Evolutionary conservation across 192 early-diverging fungal species (phyloP).

Genomic region (Mortierella claussenii): DNA sequence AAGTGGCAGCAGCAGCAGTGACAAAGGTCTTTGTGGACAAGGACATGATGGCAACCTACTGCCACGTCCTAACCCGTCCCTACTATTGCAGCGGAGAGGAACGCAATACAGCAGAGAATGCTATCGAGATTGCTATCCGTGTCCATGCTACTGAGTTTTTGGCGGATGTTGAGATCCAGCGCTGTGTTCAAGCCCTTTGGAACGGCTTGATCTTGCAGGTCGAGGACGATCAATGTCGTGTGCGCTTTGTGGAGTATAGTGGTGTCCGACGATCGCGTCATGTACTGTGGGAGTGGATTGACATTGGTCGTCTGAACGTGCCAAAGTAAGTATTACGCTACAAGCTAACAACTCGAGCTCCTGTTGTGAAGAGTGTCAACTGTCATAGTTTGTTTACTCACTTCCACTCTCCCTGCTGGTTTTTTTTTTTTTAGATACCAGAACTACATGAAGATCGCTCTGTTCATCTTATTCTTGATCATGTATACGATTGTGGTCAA

Average conservation of each 20-base stretch:
- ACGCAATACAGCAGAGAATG: conserved; percentile 36
- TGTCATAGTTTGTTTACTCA: too few relatives aligned
- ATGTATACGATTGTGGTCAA: conserved; percentile 50
- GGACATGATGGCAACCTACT: conserved; percentile 48
- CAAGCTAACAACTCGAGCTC: not conserved
- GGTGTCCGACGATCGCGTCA: conserved; percentile 38
- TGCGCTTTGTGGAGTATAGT: conserved; percentile 37
- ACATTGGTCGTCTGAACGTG: conserved; percentile 49
- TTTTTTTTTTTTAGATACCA: conserved; percentile 33
- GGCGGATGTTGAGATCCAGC: conserved; percentile 44
- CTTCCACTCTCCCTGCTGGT: too few relatives aligned
- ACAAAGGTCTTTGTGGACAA: conserved; percentile 45
- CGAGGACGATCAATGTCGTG: conserved; percentile 44
- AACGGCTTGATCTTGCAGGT: conserved; percentile 46
- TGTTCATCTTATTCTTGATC: conserved; percentile 40
- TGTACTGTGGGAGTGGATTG: conserved; percentile 40
- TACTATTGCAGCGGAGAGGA: conserved; percentile 39
- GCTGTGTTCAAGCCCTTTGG: conserved; percentile 55
- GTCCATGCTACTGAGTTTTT: conserved; percentile 48
- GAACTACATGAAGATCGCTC: conserved; percentile 44
- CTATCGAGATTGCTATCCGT: conserved; percentile 51
- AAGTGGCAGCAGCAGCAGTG: conserved; percentile 35
- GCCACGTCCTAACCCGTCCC: conserved; percentile 47
- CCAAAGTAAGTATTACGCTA: conserved; percentile 39
- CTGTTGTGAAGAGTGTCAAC: too few relatives aligned